Evolutionary conservation across 2,329 filamentous ascomycete species (phyloP).

Genomic region (Boeremia exigua): DNA sequence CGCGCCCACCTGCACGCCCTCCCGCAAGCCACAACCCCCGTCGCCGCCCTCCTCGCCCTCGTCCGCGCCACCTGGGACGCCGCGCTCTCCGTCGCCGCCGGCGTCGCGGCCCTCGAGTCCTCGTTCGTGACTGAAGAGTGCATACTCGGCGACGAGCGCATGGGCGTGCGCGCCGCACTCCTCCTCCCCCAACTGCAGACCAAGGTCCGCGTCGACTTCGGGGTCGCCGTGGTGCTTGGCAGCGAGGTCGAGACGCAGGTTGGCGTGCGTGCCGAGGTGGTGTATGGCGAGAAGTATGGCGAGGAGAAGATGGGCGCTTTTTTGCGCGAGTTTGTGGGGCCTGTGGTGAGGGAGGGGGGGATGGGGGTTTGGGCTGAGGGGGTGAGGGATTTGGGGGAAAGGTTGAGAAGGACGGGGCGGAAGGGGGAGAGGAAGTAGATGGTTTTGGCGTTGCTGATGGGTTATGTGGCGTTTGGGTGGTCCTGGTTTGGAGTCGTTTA

Average conservation of each 20-base stretch:
- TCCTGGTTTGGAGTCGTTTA: no score
- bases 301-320: slow-evolving; percentile 77
- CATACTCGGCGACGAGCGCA: slow-evolving; percentile 69
- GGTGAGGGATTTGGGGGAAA: slow-evolving; percentile 51
- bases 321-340: slow-evolving; percentile 62
- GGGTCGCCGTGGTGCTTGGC: slow-evolving; percentile 56
- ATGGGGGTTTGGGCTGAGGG: slow-evolving; percentile 53
- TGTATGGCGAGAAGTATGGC: slow-evolving; percentile 82
- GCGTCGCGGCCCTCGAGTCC: slow-evolving; percentile 67
- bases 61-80: slow-evolving; percentile 71
- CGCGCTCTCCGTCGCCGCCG: slow-evolving; percentile 64
- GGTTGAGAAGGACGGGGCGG: slow-evolving; percentile 53
- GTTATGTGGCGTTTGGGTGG: no score
- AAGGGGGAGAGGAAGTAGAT: slow-evolving; percentile 50
- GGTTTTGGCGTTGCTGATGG: not conserved
- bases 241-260: slow-evolving; percentile 62
- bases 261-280: slow-evolving; percentile 63
- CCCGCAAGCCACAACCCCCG: slow-evolving; percentile 62
- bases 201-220: slow-evolving; percentile 69
- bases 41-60: slow-evolving; percentile 64
- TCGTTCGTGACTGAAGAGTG: slow-evolving; percentile 69
- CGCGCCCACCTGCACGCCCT: slow-evolving; percentile 70
- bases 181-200: slow-evolving; percentile 70
- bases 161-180: slow-evolving; percentile 67
- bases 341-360: slow-evolving; percentile 32